Percentiles rank a stretch among this genome's conserved stretches.
Evolutionary conservation across 73 alveolate genomes (phyloP).

Genomic region (Paramecium octaurelia): DNA sequence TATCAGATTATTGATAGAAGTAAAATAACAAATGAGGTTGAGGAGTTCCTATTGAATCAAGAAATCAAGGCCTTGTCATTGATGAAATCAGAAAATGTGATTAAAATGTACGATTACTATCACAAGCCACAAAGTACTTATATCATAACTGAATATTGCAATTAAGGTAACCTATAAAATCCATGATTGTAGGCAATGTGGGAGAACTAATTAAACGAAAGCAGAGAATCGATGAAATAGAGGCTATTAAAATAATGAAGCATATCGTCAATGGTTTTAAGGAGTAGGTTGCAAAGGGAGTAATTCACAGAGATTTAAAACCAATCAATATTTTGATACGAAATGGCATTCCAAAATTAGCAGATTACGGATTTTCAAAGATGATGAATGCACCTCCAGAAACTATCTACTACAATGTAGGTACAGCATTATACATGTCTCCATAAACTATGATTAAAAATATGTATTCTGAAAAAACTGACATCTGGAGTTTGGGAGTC

Average conservation of each 20-base stretch:
- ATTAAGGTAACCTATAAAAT: not conserved
- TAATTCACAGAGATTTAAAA: slow-evolving; percentile 58
- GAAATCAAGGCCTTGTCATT: slow-evolving; percentile 9
- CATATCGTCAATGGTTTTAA: slow-evolving; percentile 40
- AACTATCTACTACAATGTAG: slow-evolving; percentile 50
- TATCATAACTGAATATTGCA: slow-evolving; percentile 27
- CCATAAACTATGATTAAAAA: slow-evolving; percentile 54
- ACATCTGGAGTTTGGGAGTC: slow-evolving; percentile 59
- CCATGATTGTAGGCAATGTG: not conserved
- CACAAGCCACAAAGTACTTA: slow-evolving; percentile 3
- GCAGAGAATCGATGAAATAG: not conserved
- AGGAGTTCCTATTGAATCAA: not conserved
- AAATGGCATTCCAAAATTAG: slow-evolving; percentile 50
- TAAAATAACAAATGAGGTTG: slow-evolving; percentile 7
- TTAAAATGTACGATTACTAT: not conserved
- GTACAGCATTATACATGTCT: slow-evolving; percentile 63
- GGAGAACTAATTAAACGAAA: slow-evolving; percentile 12
- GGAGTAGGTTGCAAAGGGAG: slow-evolving; percentile 39
- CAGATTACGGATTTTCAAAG: slow-evolving; percentile 59
- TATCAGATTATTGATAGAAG: slow-evolving; percentile 3
- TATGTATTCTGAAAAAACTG: slow-evolving; percentile 57
- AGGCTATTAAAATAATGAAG: slow-evolving; percentile 43
- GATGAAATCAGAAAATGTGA: not conserved
- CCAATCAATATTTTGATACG: slow-evolving; percentile 50
- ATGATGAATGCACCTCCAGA: slow-evolving; percentile 53